phyloP scores from a whole-genome alignment of 306 rosid genomes.

The Lotus japonicus region DNA sequence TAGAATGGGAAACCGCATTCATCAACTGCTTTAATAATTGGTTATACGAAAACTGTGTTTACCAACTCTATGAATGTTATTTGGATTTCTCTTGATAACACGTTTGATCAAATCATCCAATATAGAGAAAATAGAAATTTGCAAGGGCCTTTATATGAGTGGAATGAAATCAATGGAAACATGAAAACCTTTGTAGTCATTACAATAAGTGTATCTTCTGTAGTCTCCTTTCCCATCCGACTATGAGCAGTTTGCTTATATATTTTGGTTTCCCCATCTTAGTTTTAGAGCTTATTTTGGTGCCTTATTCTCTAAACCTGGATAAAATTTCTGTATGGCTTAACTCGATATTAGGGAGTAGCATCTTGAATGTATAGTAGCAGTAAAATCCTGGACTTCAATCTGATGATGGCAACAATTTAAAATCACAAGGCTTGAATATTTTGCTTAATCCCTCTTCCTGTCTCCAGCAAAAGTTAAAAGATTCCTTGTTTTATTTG shows the following conservation, averaged over 20 bases:
- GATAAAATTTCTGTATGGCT: neutral
- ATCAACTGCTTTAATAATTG: neutral
- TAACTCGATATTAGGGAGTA: neutral
- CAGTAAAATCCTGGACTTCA: neutral
- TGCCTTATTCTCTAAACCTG: neutral
- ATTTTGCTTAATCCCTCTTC: neutral
- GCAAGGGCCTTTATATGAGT: neutral
- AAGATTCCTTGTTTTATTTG: conserved; percentile 3
- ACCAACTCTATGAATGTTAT: neutral
- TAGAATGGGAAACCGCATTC: neutral
- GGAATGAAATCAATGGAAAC: neutral
- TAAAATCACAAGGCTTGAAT: neutral
- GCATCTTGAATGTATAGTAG: neutral
- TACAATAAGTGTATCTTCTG: neutral
- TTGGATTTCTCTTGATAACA: neutral
- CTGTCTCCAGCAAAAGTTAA: neutral
- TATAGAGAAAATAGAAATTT: conserved; percentile 5
- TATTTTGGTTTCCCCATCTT: neutral
- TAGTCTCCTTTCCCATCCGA: neutral
- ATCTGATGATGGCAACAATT: conserved; percentile 1
- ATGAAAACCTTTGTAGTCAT: neutral
- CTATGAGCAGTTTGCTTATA: neutral
- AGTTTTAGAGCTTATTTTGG: neutral
- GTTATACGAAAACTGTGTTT: neutral
- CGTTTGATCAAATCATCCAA: neutral